Base-by-base conservation (phyloP, 768 basidiomycete genomes). In the Pisolithus sp. region DNA sequence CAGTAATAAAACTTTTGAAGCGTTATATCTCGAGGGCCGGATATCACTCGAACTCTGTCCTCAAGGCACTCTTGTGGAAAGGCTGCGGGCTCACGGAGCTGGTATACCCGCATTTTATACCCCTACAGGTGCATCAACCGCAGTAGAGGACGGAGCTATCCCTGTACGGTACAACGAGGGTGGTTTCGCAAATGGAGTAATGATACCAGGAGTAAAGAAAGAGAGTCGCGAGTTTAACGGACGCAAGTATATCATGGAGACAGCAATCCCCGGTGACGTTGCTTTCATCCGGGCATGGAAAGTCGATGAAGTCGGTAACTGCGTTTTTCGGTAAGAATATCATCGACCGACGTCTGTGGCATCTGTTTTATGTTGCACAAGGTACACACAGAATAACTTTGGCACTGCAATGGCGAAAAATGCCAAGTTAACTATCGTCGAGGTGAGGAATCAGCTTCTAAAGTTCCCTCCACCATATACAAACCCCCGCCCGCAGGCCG, bases 21-120 rank as follows among this genome's bases (percentile, higher is more conserved):
- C 77, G 12, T 71, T 85, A 53, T 96, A 90, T 69, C 80, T 95
- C 47, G 76, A 78, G 12, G 93, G 93, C 49, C 70, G 85, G 57
- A 85, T 95, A 53, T 83, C 86, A 8, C 72, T 94, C 34, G 93
- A 95, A 61, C 83, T 95, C 20, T 89, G 90, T 24, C 93, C 93
- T 3, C 93, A 96, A 70, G 93, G 92, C 9, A 93, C 91, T 13
- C 81, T 96, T 41, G 83, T 86, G 15, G 93, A 93, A 63, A 85
- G 92, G 52, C 75, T 93, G 54, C 85, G 92, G 34, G 88, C 93
- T 7, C 87, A 90, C 52, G 92, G 90, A 8, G 88, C 90, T 10
- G 93, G 93, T 47, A 91, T 93, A 53, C 92, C 93, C 17, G 91
- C 86, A n/a, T 93, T 96, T 74, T 94, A 76, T 69, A 95, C 90